Evolutionary conservation across 257 asterid species (phyloP).

Genomic region (Solanum commersonii): DNA sequence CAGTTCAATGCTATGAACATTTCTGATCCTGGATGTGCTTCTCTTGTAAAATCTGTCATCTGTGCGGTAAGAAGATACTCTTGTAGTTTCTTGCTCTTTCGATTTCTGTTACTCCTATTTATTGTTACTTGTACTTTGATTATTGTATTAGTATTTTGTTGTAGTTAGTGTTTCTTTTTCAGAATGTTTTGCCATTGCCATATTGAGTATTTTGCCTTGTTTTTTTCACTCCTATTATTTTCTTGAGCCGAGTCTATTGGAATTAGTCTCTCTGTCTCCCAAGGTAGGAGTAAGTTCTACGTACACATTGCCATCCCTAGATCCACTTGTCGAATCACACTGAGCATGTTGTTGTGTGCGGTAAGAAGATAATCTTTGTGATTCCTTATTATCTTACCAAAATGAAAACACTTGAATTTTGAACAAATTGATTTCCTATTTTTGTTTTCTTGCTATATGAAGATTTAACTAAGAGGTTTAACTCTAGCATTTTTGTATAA

Average conservation of each 20-base stretch:
- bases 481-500: not conserved
- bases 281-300: not conserved
- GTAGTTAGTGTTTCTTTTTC: not conserved
- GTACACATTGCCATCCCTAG: not conserved
- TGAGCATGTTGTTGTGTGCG: conserved; percentile 14
- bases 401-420: not conserved
- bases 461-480: not conserved
- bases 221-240: not conserved
- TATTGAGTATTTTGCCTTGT: not conserved
- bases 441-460: not conserved
- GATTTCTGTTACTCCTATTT: not conserved
- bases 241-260: not conserved
- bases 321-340: not conserved
- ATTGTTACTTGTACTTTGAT: not conserved
- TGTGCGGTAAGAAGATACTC: conserved; percentile 49
- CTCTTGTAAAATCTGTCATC: conserved; percentile 56
- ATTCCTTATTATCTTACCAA: not conserved
- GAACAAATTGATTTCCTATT: not conserved
- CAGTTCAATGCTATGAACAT: conserved; percentile 50
- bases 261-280: not conserved
- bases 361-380: conserved; percentile 20
- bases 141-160: not conserved
- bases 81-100: not conserved
- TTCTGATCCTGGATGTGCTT: conserved; percentile 61
- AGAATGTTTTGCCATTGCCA: not conserved